Conservation (phyloP, 768 basidiomycete genomes). For the Trametes villosa region DNA sequence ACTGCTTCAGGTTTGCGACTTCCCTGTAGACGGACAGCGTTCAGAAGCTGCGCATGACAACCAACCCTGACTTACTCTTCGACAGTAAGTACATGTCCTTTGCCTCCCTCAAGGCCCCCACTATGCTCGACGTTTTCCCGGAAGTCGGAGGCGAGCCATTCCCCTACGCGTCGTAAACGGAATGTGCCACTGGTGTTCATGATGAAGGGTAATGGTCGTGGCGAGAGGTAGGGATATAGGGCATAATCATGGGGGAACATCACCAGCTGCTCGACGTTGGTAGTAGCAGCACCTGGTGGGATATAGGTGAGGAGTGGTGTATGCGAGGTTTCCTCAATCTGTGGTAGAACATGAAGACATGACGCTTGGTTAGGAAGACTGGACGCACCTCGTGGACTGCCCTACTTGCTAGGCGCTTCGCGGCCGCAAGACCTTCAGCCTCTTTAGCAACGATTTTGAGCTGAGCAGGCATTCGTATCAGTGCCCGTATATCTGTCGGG, state of each 20-base stretch:
- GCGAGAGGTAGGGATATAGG: constrained; percentile 67
- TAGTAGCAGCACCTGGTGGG: constrained; percentile 13
- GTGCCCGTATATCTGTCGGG: too few species aligned
- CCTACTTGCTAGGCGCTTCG: constrained; percentile 57
- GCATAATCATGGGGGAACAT: constrained; percentile 52
- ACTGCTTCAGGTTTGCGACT: constrained; percentile 12
- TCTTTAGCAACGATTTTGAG: constrained; percentile 59
- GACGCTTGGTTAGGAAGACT: background rate
- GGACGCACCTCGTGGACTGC: constrained; percentile 55
- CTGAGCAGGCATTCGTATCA: constrained; percentile 36
- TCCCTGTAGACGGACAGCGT: constrained; percentile 7
- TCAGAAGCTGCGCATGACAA: background rate
- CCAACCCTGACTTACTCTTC: constrained; percentile 39
- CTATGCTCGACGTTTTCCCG: constrained; percentile 41
- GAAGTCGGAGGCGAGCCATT: constrained; percentile 53
- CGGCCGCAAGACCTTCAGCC: constrained; percentile 42
- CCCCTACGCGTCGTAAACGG: constrained; percentile 63
- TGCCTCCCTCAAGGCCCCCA: constrained; percentile 44
- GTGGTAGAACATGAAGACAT: background rate
- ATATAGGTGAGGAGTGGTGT: constrained; percentile 28
- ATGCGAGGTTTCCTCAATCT: constrained; percentile 5
- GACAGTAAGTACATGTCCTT: constrained; percentile 39
- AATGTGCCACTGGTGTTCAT: constrained; percentile 50
- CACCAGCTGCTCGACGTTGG: constrained; percentile 2
- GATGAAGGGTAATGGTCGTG: constrained; percentile 54